phyloP scores from a whole-genome alignment of 768 basidiomycete species.

The Tylopilus plumbeoviolaceoides region DNA sequence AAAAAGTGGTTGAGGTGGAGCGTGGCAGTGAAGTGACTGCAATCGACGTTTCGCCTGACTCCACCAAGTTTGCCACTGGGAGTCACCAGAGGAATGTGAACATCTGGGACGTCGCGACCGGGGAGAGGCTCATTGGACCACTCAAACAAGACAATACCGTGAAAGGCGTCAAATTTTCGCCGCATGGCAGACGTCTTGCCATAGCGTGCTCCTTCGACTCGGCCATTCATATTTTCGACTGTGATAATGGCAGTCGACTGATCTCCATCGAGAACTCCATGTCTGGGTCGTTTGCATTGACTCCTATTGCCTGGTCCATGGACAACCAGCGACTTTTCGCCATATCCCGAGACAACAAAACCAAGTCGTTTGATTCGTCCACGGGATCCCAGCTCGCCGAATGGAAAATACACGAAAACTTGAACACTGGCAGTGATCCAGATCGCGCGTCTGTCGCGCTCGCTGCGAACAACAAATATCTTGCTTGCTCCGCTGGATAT shows the following conservation, averaged over 20 bases:
- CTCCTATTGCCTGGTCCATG: not conserved
- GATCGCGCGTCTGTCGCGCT: not conserved
- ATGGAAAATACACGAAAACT: not conserved
- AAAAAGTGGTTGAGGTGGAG: too few species aligned
- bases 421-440: too few species aligned
- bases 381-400: not conserved
- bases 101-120: not conserved
- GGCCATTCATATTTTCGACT: too few species aligned
- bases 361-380: not conserved
- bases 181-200: too few species aligned
- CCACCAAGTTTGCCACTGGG: too few species aligned
- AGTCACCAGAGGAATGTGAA: too few species aligned
- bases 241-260: too few species aligned
- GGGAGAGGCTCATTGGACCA: not conserved
- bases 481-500: not conserved
- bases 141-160: not conserved
- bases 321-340: not conserved
- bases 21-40: too few species aligned
- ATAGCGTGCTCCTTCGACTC: too few species aligned
- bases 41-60: too few species aligned
- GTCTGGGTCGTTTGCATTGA: not conserved
- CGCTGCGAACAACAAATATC: not conserved
- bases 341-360: not conserved
- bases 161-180: not conserved
- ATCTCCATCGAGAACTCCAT: not conserved